Base-by-base conservation (phyloP, 805 yeast species). In the Metschnikowia orientalis region DNA sequence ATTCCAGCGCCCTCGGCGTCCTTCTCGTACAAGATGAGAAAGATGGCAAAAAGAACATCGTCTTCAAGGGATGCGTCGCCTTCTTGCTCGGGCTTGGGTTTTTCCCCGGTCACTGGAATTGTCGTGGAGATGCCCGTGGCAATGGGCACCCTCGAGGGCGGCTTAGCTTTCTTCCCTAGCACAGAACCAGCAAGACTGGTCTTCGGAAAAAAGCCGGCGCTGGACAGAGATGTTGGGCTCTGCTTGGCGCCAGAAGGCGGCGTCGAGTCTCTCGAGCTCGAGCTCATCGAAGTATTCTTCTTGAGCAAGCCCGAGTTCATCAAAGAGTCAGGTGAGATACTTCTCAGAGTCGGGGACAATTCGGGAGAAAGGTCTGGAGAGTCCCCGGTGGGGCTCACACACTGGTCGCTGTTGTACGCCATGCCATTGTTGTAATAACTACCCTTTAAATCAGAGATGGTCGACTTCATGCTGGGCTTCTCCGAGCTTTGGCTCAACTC, bases 61-160 rank as follows among this genome's bases (percentile, higher is more conserved):
- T 80, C 88, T 46, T 83, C 92, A 35, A 82, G 66, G 15, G 84
- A 65, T 8, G 69, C 59, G 41, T 67, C 71, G 38, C 72, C 63
- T 44, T 77, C 78, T 42, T 77, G 77, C n/a, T 68, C 70, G 2
- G 95, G 95, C 28, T 89, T 88, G 23, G 51, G 51, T 44, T 66
- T 65, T 40, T 66, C 71, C 22, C 90, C 90, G 9, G 89, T 80
- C 5, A 83, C 84, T 1, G 92, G 92, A 37, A 83, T 81, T 2
- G 83, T 74, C 27, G 88, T 81, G 9, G 89, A 79, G 23, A 83
- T 79, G 30, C 87, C 85, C 23, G 83, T 77, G 2, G 83, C 83
- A 33, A 74, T 69, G 16, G 77, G 75, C 16, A 71, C 72, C 33
- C 79, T 61, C 13, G 62, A 50, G 8, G 63, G 41, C 26, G 50